Percentiles rank a stretch among this genome's conserved stretches.
Conservation (phyloP, 768 basidiomycete genomes). For the Pleurotus ostreatus region DNA sequence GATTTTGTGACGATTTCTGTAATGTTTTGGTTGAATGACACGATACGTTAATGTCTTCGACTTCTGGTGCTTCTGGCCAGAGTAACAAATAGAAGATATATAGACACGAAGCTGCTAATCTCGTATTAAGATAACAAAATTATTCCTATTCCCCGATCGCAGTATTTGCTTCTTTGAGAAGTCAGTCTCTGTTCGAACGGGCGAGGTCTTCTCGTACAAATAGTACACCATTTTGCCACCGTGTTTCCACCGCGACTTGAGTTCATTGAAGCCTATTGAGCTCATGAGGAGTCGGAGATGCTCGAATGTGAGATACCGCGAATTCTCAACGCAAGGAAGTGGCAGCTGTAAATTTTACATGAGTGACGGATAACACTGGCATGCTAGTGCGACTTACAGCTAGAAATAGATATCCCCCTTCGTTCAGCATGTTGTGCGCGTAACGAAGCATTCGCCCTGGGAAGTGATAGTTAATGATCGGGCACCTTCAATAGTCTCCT, state of each 20-base stretch:
- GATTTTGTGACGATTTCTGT: too few relatives aligned
- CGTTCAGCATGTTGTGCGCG: constrained; percentile 51
- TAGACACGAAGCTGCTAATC: neutral
- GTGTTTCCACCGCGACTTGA: constrained; percentile 56
- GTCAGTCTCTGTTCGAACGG: constrained; percentile 9
- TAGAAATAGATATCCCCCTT: constrained; percentile 63
- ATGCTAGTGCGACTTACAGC: constrained; percentile 43
- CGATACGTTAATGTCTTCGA: too few relatives aligned
- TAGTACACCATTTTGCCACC: constrained; percentile 88
- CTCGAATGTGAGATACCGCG: constrained; percentile 70
- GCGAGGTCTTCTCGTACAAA: constrained; percentile 56
- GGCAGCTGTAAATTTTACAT: constrained; percentile 55
- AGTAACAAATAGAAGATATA: too few relatives aligned
- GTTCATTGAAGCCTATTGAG: constrained; percentile 57
- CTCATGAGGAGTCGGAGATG: constrained; percentile 56
- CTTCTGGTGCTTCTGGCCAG: too few relatives aligned
- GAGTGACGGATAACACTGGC: too few relatives aligned
- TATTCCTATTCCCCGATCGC: constrained; percentile 72
- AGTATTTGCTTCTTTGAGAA: constrained; percentile 57
- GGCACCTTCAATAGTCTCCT: too few relatives aligned
- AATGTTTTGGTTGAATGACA: too few relatives aligned
- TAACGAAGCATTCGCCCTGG: constrained; percentile 69
- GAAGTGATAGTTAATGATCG: neutral
- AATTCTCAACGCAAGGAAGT: constrained; percentile 80
- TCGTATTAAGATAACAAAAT: constrained; percentile 57